Evolutionary conservation across 192 early-diverging fungal genomes (phyloP).

Genomic region (Martensiomyces pterosporus): DNA sequence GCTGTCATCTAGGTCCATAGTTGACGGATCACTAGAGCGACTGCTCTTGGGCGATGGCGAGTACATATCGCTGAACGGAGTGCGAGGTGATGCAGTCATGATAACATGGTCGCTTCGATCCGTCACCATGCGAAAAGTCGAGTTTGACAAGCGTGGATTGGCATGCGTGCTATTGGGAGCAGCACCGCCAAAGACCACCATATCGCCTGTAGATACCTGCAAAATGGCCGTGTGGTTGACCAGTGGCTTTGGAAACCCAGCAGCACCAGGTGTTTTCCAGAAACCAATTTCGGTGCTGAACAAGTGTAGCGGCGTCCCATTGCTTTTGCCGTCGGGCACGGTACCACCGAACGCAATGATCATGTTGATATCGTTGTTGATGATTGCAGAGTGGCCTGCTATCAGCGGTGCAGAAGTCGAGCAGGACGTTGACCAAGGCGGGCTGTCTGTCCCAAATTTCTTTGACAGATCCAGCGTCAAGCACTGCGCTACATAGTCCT

Average conservation of each 20-base stretch:
- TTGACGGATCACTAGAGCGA: too few relatives aligned
- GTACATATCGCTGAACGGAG: too few relatives aligned
- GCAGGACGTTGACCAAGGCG: slow-evolving; percentile 16
- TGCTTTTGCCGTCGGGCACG: slow-evolving; percentile 11
- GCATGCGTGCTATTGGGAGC: neutral
- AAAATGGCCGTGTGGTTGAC: slow-evolving; percentile 22
- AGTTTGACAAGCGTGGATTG: slow-evolving; percentile 16
- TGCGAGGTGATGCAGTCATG: too few relatives aligned
- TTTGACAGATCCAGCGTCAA: slow-evolving; percentile 24
- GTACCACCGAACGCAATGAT: slow-evolving; percentile 32
- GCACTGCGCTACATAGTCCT: slow-evolving; percentile 27
- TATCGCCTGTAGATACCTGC: slow-evolving; percentile 33
- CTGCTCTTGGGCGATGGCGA: too few relatives aligned
- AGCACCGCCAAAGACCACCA: slow-evolving; percentile 33
- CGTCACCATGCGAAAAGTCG: slow-evolving; percentile 37
- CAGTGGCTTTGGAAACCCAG: slow-evolving; percentile 14
- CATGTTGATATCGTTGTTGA: slow-evolving; percentile 40
- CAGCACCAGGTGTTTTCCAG: slow-evolving; percentile 27
- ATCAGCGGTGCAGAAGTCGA: slow-evolving; percentile 19
- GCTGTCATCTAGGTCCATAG: too few relatives aligned
- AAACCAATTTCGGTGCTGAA: slow-evolving; percentile 40
- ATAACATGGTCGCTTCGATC: slow-evolving; percentile 9
- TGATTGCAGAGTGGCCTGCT: slow-evolving; percentile 26
- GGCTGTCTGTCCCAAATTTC: slow-evolving; percentile 18
- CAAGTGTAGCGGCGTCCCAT: slow-evolving; percentile 13